Conservation (phyloP, 495 filamentous ascomycete genomes). For the Melanomma pulvis-pyrius region DNA sequence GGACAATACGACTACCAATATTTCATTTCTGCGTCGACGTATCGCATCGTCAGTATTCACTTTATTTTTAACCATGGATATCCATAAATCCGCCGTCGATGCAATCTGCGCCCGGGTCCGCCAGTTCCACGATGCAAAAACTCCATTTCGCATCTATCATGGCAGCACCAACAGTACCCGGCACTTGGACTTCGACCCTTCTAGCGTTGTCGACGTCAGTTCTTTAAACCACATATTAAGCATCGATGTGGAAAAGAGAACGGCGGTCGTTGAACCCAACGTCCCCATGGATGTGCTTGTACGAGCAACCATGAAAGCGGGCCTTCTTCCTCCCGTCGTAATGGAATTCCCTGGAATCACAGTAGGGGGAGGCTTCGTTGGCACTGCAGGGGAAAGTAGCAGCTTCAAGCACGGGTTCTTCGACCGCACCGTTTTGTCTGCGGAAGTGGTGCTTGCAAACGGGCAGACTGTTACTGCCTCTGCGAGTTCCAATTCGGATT, state of each 20-base stretch:
- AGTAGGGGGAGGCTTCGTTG: slow-evolving; percentile 62
- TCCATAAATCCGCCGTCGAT: slow-evolving; percentile 2
- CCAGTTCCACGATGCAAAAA: slow-evolving; percentile 51
- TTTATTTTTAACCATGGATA: slow-evolving; percentile 8
- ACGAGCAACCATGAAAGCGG: slow-evolving; percentile 51
- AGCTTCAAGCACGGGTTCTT: slow-evolving; percentile 63
- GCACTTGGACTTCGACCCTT: slow-evolving; percentile 45
- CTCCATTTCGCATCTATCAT: slow-evolving; percentile 75
- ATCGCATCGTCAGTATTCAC: too few species aligned
- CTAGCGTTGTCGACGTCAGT: slow-evolving; percentile 59
- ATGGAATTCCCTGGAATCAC: slow-evolving; percentile 69
- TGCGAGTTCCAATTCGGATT: slow-evolving; percentile 46
- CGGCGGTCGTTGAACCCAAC: slow-evolving; percentile 62
- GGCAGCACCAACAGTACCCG: slow-evolving; percentile 77
- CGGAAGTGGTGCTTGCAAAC: slow-evolving; percentile 62
- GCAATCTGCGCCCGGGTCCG: background rate
- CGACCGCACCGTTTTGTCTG: slow-evolving; percentile 54
- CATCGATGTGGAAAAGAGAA: slow-evolving; percentile 46
- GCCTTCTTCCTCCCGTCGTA: slow-evolving; percentile 60
- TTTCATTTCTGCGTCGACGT: too few species aligned
- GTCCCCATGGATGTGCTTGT: slow-evolving; percentile 66
- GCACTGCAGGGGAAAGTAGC: slow-evolving; percentile 61
- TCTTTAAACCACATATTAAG: slow-evolving; percentile 39
- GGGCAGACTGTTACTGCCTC: slow-evolving; percentile 53
- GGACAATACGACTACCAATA: too few species aligned